phyloP scores from a whole-genome alignment of 345 rosid genomes.

The Salix suchowensis region DNA sequence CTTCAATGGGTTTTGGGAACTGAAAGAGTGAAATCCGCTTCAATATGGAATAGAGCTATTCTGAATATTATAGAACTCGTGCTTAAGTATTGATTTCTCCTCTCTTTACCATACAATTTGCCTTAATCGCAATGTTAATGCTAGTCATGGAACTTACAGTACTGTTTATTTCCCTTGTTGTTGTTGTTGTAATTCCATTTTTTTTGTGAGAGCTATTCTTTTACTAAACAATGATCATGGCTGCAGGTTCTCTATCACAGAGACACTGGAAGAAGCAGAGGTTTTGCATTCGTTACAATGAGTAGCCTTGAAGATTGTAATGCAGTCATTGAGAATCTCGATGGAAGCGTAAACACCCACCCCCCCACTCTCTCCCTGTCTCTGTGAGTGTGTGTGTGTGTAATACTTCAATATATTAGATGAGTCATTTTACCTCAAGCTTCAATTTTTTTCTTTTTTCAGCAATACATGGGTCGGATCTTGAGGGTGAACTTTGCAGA shows the following conservation, averaged over 20 bases:
- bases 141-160: neutral
- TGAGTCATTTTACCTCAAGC: neutral
- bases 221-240: slow-evolving; percentile 1
- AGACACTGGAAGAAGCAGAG: slow-evolving; percentile 78
- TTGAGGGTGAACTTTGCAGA: slow-evolving; percentile 76
- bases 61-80: neutral
- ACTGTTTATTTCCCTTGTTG: no score
- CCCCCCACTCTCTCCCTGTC: neutral
- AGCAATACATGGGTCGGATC: slow-evolving; percentile 66
- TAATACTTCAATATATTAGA: neutral
- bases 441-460: slow-evolving; percentile 4
- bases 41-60: neutral
- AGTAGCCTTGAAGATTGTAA: slow-evolving; percentile 76
- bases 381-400: neutral
- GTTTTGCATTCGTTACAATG: slow-evolving; percentile 91
- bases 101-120: neutral
- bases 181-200: neutral
- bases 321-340: slow-evolving; percentile 63
- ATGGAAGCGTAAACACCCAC: slow-evolving; percentile 66
- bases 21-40: neutral
- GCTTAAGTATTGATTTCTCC: neutral
- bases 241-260: slow-evolving; percentile 74
- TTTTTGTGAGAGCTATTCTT: neutral
- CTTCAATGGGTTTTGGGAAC: neutral
- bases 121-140: neutral